Base-by-base conservation (phyloP, 2,329 filamentous ascomycete genomes). In the Fusarium newnesense region DNA sequence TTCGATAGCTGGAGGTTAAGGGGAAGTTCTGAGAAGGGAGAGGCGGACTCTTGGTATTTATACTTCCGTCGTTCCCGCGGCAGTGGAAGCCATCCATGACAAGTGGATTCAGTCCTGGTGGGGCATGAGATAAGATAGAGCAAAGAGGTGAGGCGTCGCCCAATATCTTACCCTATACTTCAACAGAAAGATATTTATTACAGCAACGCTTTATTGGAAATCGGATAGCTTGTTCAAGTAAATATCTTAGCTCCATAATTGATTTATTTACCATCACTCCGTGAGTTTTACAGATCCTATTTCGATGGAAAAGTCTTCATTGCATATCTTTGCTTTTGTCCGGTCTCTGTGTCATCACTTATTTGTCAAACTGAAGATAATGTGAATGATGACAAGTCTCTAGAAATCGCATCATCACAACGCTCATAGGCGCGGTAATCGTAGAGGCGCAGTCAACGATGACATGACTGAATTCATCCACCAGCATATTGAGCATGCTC, bases 241-340 rank as follows among this genome's bases (percentile, higher is more conserved):
- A 19, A 15, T 1, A 4, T 19, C 0, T 24, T 34, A 0, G n/a
- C 16, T 24, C 16, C 15, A 18, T 5, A 0, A 5, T 10, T 8
- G 4, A 15, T 8, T 9, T 10, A 15, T 5, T 0, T 10, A 15
- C 15, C 13, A 7, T 50, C 6, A 2, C 15, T 34, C 10, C 9
- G 9, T 6, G 13, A 12, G 7, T 9, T n/a, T 47, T 24, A 24
- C 24, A 24, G 24, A n/a, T 24, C 24, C 24, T 24, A 24, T 24
- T 24, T 24, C 24, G 4, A 24, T 24, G 24, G 24, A 24, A 24
- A 24, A 24, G 24, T 24, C 3, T 24, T 24, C 24, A 24, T 4
- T 24, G 24, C 24, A 24, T 4, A 4, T 24, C 4, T 24, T 24
- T 24, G 24, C 24, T 24, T 24, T 24, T 24, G 24, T n/a, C n/a